Percentiles rank a stretch among this genome's conserved stretches.
Conservation (phyloP, 331 rosid species). For the Acacia concinna region DNA sequence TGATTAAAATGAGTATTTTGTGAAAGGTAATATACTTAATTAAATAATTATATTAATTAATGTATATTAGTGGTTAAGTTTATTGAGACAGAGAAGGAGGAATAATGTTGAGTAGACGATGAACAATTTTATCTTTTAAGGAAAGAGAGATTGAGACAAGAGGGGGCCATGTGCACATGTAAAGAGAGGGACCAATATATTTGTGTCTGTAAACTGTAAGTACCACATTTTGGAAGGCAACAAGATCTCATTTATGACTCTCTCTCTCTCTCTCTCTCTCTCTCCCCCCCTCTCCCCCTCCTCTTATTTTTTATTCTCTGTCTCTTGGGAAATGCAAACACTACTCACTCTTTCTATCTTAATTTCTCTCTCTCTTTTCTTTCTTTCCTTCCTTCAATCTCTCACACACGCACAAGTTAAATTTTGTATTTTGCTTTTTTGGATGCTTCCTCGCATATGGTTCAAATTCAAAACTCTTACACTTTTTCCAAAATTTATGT, state of each 20-base stretch:
- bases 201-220: constrained; percentile 15
- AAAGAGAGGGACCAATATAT: constrained; percentile 37
- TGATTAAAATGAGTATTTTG: no score
- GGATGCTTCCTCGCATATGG: not conserved
- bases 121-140: not conserved
- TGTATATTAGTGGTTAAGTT: no score
- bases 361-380: not conserved
- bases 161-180: constrained; percentile 35
- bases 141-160: constrained; percentile 32
- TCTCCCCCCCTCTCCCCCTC: no score
- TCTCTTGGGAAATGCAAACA: constrained; percentile 41
- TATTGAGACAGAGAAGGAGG: no score
- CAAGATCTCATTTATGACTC: constrained; percentile 37
- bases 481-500: not conserved
- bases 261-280: constrained; percentile 43
- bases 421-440: not conserved
- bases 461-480: not conserved
- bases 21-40: no score
- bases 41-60: no score
- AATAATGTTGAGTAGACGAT: no score
- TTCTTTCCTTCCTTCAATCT: not conserved
- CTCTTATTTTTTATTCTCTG: constrained; percentile 42
- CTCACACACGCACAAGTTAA: not conserved
- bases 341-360: no score
- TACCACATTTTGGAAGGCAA: constrained; percentile 44